These are phyloP conservation scores for Salix koriyanagi DNA, from an alignment of 345 rosid species.

Conservation along the genomic window DNA sequence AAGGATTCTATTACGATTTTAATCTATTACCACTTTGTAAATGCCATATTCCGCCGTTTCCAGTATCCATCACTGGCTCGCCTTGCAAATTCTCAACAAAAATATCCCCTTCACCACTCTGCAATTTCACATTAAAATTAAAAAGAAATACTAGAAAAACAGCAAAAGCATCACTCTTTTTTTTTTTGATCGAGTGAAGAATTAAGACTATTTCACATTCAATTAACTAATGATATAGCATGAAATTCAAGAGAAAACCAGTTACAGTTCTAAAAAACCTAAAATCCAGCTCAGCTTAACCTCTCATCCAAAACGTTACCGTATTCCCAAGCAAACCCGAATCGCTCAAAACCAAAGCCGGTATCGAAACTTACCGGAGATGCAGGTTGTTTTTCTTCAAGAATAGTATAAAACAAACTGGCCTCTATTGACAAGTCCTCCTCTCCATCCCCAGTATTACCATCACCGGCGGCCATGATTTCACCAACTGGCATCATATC, in stretches of 20 bases:
- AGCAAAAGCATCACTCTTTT: neutral
- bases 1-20: neutral
- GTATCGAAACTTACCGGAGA: constrained; percentile 6
- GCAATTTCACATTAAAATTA: constrained; percentile 2
- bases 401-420: constrained; percentile 2
- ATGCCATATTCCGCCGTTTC: neutral
- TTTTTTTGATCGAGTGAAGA: neutral
- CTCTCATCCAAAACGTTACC: neutral
- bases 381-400: constrained; percentile 14
- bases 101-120: constrained; percentile 11
- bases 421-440: constrained; percentile 14
- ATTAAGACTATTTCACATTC: neutral
- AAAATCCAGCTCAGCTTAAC: neutral
- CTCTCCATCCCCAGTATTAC: constrained; percentile 1
- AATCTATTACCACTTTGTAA: constrained; percentile 15
- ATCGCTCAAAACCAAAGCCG: too few relatives aligned
- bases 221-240: neutral
- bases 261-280: neutral
- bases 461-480: neutral
- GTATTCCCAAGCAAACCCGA: neutral
- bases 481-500: neutral
- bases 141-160: neutral
- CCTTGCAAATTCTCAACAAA: neutral
- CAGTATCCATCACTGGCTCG: constrained; percentile 4
- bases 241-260: neutral